Percentiles rank a stretch among this genome's conserved stretches.
phyloP scores from a whole-genome alignment of 805 yeast genomes.

The Starmerella riodocensis region DNA sequence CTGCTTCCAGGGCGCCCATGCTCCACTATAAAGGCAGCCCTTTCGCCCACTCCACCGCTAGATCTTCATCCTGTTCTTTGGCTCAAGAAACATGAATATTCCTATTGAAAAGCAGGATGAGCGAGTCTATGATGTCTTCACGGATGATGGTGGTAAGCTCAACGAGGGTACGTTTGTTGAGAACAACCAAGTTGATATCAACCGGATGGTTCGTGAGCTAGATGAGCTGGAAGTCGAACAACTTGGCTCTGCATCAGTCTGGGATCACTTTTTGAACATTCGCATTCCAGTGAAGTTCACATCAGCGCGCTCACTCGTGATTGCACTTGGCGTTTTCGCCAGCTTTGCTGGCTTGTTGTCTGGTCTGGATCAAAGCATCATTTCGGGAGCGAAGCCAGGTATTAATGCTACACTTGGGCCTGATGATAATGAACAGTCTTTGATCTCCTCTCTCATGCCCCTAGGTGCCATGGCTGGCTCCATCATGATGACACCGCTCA shows the following conservation, averaged over 20 bases:
- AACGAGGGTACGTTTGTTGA: constrained; percentile 10
- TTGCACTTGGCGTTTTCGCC: constrained; percentile 42
- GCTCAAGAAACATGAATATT: too few relatives aligned
- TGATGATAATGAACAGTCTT: constrained; percentile 34
- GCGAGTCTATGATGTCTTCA: constrained; percentile 9
- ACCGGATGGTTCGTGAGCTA: constrained; percentile 8
- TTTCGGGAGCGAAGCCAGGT: constrained; percentile 48
- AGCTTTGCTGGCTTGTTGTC: constrained; percentile 53
- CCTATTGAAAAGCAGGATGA: too few relatives aligned
- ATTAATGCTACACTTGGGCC: constrained; percentile 35
- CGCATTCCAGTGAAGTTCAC: constrained; percentile 12
- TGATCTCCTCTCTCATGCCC: constrained; percentile 52
- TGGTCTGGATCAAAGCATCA: constrained; percentile 55
- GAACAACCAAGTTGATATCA: constrained; percentile 8
- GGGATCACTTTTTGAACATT: constrained; percentile 13
- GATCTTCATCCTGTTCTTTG: too few relatives aligned
- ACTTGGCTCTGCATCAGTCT: constrained; percentile 5
- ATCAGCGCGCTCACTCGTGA: constrained; percentile 31
- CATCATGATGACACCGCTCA: constrained; percentile 44
- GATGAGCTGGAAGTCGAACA: constrained; percentile 11
- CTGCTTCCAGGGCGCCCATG: neutral
- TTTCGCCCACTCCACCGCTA: too few relatives aligned
- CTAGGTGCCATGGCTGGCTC: constrained; percentile 56
- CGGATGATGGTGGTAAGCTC: constrained; percentile 14
- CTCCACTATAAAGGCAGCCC: neutral